These are phyloP conservation scores for cucumber (Cucumis sativus) DNA, from an alignment of 306 rosid species.

Conservation along the genomic window DNA sequence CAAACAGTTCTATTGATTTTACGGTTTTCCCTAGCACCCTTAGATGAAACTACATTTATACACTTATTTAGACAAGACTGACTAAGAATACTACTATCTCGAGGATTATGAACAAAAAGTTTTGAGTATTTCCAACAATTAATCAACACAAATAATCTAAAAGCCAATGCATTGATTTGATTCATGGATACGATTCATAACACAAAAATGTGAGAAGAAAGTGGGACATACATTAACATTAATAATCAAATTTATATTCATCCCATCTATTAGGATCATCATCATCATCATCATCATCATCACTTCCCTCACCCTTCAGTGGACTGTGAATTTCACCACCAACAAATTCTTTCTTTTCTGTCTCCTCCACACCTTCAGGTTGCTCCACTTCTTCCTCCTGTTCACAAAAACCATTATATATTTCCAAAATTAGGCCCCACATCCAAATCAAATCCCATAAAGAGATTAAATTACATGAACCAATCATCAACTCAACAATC, in stretches of 20 bases:
- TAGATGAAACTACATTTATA: no score
- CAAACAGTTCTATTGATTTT: no score
- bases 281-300: conserved; percentile 19
- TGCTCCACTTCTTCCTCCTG: conserved; percentile 49
- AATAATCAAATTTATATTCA: conserved; percentile 20
- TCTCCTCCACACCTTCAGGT: conserved; percentile 11
- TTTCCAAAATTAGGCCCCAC: not conserved
- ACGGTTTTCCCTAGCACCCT: no score
- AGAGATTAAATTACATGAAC: not conserved
- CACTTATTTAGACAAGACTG: not conserved
- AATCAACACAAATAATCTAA: not conserved
- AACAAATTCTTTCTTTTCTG: conserved; percentile 18
- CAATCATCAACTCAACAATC: not conserved
- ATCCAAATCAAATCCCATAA: not conserved
- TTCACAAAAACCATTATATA: not conserved
- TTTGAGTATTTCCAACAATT: not conserved
- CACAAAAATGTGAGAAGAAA: not conserved
- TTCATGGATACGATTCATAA: not conserved
- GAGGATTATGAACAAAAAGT: not conserved
- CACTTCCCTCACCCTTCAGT: conserved; percentile 28
- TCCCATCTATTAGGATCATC: conserved; percentile 28
- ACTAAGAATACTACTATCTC: not conserved
- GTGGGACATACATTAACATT: not conserved
- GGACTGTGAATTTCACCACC: conserved; percentile 26
- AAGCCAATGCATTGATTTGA: not conserved